phyloP scores from a whole-genome alignment of 176 grass and related monocot species.

The Ensete ventricosum region DNA sequence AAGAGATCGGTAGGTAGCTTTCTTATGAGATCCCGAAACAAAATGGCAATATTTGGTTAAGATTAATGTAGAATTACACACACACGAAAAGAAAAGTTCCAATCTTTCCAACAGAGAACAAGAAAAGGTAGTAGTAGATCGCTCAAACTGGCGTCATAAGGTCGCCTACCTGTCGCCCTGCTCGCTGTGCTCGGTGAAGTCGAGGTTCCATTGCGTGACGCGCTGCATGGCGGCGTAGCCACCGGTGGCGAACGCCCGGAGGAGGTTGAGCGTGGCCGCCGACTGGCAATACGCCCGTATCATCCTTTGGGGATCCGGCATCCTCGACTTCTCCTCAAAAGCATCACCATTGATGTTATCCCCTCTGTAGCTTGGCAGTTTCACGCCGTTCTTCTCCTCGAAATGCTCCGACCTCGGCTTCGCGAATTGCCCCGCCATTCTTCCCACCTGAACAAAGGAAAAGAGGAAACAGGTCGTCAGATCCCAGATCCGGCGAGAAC shows the following conservation, averaged over 20 bases:
- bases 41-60: not conserved
- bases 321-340: conserved; percentile 56
- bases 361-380: conserved; percentile 59
- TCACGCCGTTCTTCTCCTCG: conserved; percentile 42
- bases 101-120: not conserved
- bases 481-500: not conserved
- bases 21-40: not conserved
- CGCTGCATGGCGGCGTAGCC: conserved; percentile 66
- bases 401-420: conserved; percentile 47
- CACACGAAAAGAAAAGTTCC: not conserved
- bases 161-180: conserved; percentile 40
- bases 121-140: not conserved
- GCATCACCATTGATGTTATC: conserved; percentile 60
- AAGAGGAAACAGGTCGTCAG: not conserved
- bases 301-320: conserved; percentile 62
- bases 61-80: not conserved
- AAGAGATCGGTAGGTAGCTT: not conserved
- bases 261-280: conserved; percentile 56
- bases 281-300: conserved; percentile 53
- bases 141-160: not conserved
- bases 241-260: conserved; percentile 60
- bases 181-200: conserved; percentile 64
- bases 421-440: conserved; percentile 59
- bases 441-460: conserved; percentile 30
- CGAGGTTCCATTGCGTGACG: conserved; percentile 59